Base-by-base conservation (phyloP, 345 rosid genomes). In the Hypericum androsaemum region DNA sequence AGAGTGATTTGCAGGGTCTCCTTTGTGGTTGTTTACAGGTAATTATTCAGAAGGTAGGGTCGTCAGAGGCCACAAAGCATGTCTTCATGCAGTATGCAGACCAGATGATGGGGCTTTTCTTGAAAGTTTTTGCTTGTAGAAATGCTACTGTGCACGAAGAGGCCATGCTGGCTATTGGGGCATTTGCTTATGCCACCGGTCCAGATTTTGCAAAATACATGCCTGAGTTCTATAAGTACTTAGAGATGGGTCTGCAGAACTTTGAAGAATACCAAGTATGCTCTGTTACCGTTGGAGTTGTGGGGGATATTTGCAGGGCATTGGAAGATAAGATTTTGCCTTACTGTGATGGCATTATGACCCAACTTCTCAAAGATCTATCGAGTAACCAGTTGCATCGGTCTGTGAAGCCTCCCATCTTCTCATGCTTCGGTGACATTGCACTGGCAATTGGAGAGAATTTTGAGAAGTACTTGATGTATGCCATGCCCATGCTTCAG, bases 111-210 rank as follows among this genome's bases (percentile, higher is more conserved):
- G 82, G 72, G 12, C 84, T 83, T 44, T 83, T 83, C 78, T 53
- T 83, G 51, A 76, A 82, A 69, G 90, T 83, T 28, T 83, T 83
- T 64, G 79, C 79, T 36, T 80, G 82, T 57, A 80, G 82, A 63
- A 83, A 77, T 65, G 87, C 90, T 9, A 83, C 90, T 14, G 90
- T 77, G 48, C 90, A 83, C 10, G 90, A 83, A 66, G 90, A 83
- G 70, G 87, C 90, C 45, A 80, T 83, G 90, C 82, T 80, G 22
- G 82, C 87, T 10, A 80, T 83, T 39, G 90, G 90, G 8, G 87
- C 90, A 41, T 87, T 83, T 61, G 90, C 90, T 49, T 83, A 83
- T 57, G 73, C 82, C 41, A 62, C 80, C 6, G 90, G 87, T 22
- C 75, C 77, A 0, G 82, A 66, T 53, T 83, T 83, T 48, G 80